Evolutionary conservation across 176 grass and related monocot genomes (phyloP), one percentile per base, ranked within the genome.

Genomic region (Juncus inflexus): DNA sequence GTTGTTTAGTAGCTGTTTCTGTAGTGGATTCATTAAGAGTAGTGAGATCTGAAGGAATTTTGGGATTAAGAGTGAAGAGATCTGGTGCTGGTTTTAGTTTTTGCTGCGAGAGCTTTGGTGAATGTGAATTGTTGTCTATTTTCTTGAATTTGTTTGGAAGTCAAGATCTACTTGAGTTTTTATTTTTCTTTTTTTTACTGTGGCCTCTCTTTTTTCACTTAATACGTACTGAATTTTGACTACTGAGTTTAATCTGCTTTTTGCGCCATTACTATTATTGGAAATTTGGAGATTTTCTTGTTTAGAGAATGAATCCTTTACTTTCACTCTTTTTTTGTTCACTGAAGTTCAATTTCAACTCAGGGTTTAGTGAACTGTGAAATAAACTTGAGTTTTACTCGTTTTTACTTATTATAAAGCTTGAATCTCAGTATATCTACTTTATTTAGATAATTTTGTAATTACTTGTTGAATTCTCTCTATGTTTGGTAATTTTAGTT

Each of bases 11-110:
- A 14, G 3, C 35, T 50, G 14, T 12, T 36, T 35, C 3, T 68
- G 28, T 37, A 69, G 36, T 35, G 15, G 50, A 54, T 69, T 54
- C 39, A 49, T 12, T 38, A 37, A 37, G 28, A 37, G 52, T 55
- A 15, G 50, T 56, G 66, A 69, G 66, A 69, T 69, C 66, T 69
- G 15, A 55, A n/a, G 4, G 9, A 69, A 56, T 55, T 69, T 69
- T 69, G 11, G 50, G 35, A 40, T 38, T 15, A 39, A 54, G 51
- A 39, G 35, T 9, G 13, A 41, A 55, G 52, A 69, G 66, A 69
- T 69, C 50, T 52, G 13, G 54, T 15, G 10, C 53, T 12, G 51
- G 50, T 55, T 41, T 40, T 7, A 47, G 43, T 4, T 56, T 1
- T 52, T 38, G 11, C 15, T 38, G 62, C 42, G 62, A 6, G 42